Conservation (phyloP, 768 basidiomycete genomes). For the Pleurotus ostreatus region DNA sequence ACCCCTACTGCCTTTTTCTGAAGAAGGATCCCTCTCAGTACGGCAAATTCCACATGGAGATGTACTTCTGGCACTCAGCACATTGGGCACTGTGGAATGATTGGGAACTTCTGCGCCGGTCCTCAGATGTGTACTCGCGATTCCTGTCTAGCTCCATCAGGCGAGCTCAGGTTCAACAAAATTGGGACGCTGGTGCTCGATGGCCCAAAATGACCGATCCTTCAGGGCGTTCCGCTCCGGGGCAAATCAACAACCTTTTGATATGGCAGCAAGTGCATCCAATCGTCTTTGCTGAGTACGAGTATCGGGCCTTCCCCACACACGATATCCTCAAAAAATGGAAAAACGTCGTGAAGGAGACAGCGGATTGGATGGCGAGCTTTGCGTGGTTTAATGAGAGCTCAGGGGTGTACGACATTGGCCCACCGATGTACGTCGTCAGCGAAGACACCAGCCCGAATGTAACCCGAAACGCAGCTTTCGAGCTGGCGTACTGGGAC, state of each 20-base stretch:
- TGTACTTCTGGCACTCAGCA: slow-evolving; percentile 52
- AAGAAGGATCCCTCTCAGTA: slow-evolving; percentile 19
- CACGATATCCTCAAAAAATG: slow-evolving; percentile 43
- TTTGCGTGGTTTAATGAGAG: slow-evolving; percentile 39
- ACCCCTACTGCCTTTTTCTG: neutral
- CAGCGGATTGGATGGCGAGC: slow-evolving; percentile 56
- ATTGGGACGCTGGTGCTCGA: slow-evolving; percentile 49
- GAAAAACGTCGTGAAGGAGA: slow-evolving; percentile 44
- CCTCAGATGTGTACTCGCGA: slow-evolving; percentile 37
- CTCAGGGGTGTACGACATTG: slow-evolving; percentile 47
- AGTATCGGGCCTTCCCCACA: slow-evolving; percentile 43
- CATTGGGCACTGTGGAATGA: slow-evolving; percentile 64
- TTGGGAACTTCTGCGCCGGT: slow-evolving; percentile 49
- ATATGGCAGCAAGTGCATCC: slow-evolving; percentile 65
- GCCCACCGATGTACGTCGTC: slow-evolving; percentile 56
- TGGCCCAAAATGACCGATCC: slow-evolving; percentile 68
- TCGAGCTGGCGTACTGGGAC: slow-evolving; percentile 58
- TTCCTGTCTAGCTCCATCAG: slow-evolving; percentile 43
- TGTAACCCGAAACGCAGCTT: slow-evolving; percentile 50
- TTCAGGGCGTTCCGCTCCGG: slow-evolving; percentile 51
- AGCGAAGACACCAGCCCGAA: slow-evolving; percentile 56
- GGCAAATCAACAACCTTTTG: slow-evolving; percentile 58
- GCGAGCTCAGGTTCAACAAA: slow-evolving; percentile 50
- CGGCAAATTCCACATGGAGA: slow-evolving; percentile 57
- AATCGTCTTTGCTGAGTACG: slow-evolving; percentile 53